Percentiles rank a stretch among this genome's conserved stretches.
These are phyloP conservation scores for Nidularia pulvinata DNA, from an alignment of 768 basidiomycete genomes.

Conservation along the genomic window DNA sequence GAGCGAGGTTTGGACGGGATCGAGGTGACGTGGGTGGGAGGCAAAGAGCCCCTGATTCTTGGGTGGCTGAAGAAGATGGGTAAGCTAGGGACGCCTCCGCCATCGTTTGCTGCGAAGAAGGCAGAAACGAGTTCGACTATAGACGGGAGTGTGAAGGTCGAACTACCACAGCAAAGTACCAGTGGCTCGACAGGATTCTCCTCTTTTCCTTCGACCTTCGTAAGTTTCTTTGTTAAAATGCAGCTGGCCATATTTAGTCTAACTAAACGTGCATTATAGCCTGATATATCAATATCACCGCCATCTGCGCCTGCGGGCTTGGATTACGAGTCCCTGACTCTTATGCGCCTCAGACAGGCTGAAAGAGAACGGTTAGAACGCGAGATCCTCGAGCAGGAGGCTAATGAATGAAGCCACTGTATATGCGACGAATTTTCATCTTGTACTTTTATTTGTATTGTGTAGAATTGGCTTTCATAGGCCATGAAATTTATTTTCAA, in stretches of 20 bases:
- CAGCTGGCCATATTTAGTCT: too few relatives aligned
- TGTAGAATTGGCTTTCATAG: too few relatives aligned
- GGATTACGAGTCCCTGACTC: conserved; percentile 79
- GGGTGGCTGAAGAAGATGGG: conserved; percentile 75
- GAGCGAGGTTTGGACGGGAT: conserved; percentile 58
- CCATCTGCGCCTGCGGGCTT: conserved; percentile 34
- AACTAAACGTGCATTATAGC: too few relatives aligned
- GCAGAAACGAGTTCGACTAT: too few relatives aligned
- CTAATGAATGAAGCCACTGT: conserved; percentile 22
- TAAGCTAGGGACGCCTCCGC: conserved; percentile 40
- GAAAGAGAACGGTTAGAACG: conserved; percentile 76
- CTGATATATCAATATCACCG: conserved; percentile 10
- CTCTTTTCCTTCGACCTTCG: conserved; percentile 61
- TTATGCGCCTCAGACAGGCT: conserved; percentile 81
- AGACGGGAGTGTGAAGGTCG: conserved; percentile 13
- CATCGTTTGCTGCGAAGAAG: conserved; percentile 1
- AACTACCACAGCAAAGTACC: conserved; percentile 25
- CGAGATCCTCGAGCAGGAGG: conserved; percentile 75
- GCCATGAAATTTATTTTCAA: too few relatives aligned
- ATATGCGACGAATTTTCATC: neutral
- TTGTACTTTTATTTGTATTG: neutral
- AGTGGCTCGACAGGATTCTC: conserved; percentile 42
- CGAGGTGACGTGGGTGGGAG: conserved; percentile 74
- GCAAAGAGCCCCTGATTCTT: conserved; percentile 72
- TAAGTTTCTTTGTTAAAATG: conserved; percentile 24